A percentile compares a stretch with the other conserved stretches of the same genome.
Conservation (phyloP, 495 filamentous ascomycete genomes). For the Xylaria palmicola region DNA sequence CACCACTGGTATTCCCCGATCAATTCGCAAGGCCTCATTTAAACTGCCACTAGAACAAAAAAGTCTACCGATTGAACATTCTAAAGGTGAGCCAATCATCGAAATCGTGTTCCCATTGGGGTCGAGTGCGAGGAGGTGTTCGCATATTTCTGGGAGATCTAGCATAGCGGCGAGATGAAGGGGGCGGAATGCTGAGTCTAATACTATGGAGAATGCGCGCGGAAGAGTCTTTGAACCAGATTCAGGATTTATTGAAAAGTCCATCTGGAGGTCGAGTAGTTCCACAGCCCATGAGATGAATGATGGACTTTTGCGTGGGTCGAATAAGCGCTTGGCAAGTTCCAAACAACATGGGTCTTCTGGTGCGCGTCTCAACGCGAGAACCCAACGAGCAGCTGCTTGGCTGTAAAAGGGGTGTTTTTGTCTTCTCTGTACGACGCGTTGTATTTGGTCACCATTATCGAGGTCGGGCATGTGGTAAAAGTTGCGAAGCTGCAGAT, state of each 20-base stretch:
- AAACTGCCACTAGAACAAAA: neutral
- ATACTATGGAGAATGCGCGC: neutral
- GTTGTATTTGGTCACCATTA: neutral
- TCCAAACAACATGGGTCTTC: neutral
- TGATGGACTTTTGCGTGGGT: neutral
- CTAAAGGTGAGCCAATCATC: neutral
- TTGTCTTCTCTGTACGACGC: neutral
- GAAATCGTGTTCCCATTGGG: neutral
- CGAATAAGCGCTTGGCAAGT: neutral
- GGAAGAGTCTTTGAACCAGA: neutral
- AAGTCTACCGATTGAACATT: neutral
- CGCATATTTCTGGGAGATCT: slow-evolving; percentile 1
- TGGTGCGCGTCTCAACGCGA: neutral
- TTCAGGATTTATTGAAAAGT: too few species aligned
- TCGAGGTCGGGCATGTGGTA: neutral
- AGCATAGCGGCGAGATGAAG: neutral
- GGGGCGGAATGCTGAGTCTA: neutral
- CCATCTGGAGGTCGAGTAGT: neutral
- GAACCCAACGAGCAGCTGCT: neutral
- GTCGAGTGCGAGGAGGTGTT: neutral
- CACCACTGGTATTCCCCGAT: neutral
- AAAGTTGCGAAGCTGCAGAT: neutral
- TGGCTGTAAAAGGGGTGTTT: neutral
- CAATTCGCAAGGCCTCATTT: neutral
- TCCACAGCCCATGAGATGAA: slow-evolving; percentile 3